Base-by-base conservation (phyloP, 768 basidiomycete genomes). In the Lyophyllum shimeji region DNA sequence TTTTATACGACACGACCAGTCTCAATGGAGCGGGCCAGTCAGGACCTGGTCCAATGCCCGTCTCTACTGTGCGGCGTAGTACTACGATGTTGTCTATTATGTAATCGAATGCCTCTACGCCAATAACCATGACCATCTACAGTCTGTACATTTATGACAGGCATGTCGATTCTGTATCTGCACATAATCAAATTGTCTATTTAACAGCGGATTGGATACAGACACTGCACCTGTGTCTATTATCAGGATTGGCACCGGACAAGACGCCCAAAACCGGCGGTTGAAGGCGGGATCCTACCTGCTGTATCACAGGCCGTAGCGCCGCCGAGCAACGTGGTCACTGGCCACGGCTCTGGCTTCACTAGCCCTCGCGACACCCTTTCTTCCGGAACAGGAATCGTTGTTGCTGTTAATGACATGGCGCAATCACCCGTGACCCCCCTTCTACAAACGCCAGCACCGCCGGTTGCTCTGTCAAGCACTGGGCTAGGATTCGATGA, bases 241-340 rank as follows among this genome's bases (percentile, higher is more conserved):
- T 97, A 98, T 69, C 93, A 97, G 61, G 93, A 96, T 69, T 96
- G 93, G 91, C 88, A 95, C 64, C 84, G 93, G 48, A 86, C 86
- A 0, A 85, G 81, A 51, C 80, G 86, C 29, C 85, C 87, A 27
- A 87, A 84, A 69, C 81, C 83, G 39, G 90, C 94, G 2, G 78
- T 79, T 15, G 82, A 87, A 68, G 86, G 87, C 8, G 84, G 84
- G 42, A 83, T 94, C 52, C 80, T 93, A 34, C 85, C 87, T 13
- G 92, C 86, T 18, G 93, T 97, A 40, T 88, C 90, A 27, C 85
- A 86, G 56, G 82, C 86, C 12, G 81, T 92, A 50, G 77, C 78
- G 29, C 64, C 70, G 46, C 54, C 61, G 58, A 60, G 58, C 24
- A 62, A 65, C 52, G 62, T 74, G 47, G 71, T 73, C 2, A 68